Evolutionary conservation across 129 eudicot species (phyloP).

Genomic region (Saussurea involucrata): DNA sequence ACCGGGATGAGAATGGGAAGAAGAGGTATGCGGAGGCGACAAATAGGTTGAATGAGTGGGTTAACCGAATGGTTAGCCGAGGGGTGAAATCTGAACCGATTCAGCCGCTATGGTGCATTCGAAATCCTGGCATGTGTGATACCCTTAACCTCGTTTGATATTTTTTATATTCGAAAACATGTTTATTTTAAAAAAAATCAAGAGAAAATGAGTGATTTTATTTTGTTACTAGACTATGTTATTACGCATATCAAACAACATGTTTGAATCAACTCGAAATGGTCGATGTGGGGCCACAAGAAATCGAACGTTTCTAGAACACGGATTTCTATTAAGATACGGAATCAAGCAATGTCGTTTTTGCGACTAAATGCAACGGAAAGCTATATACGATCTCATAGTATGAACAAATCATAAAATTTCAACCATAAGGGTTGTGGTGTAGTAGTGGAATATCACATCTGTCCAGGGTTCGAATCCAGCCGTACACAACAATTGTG

Average conservation of each 20-base stretch:
- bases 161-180: neutral
- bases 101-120: constrained; percentile 93
- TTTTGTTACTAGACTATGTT: constrained; percentile 7
- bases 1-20: constrained; percentile 58
- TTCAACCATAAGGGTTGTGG: no score
- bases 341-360: neutral
- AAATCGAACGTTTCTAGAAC: neutral
- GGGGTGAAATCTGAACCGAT: constrained; percentile 86
- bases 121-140: constrained; percentile 90
- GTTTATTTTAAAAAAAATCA: neutral
- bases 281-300: neutral
- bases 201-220: constrained; percentile 5
- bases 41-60: constrained; percentile 82
- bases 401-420: neutral
- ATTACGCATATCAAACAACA: neutral
- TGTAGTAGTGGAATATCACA: no score
- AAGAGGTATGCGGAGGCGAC: constrained; percentile 87
- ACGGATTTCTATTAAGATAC: neutral
- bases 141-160: constrained; percentile 35
- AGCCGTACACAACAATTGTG: no score
- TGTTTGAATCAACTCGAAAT: neutral
- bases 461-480: no score
- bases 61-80: constrained; percentile 71
- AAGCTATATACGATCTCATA: neutral
- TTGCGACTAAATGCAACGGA: neutral